Base-by-base conservation (phyloP, 2,329 filamentous ascomycete genomes). In the Fusarium sp. region DNA sequence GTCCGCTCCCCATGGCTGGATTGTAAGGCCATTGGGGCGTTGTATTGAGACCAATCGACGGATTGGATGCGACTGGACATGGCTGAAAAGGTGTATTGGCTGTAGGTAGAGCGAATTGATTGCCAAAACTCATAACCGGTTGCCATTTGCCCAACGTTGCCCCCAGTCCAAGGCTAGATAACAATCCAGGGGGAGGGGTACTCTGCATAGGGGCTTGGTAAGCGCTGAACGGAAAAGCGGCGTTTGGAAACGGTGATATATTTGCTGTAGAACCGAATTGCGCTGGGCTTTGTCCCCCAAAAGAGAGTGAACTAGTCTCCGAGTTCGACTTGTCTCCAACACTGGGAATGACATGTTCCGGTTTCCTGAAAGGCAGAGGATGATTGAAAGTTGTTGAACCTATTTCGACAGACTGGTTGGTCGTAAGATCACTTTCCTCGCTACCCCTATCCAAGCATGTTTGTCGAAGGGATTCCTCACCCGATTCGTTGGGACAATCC, bases 151-250 rank as follows among this genome's bases (percentile, higher is more conserved):
- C 53, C 25, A 37, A 41, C 18, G 34, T 20, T 30, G 53, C 13
- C 14, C 41, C 40, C n/a, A 58, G 30, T 9, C 48, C 59, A 56
- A 68, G n/a, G 11, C 57, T 41, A 48, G 67, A 40, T 16, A 65
- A 32, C n/a, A 55, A 25, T 25, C 34, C 59, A 60, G 67, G 30
- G 27, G 54, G 13, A 27, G 51, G 24, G 18, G 42, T 25, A 20
- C 34, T 61, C 20, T 52, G 34, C 41, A 42, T 32, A 24, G 64
- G 14, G 30, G 42, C 24, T 9, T 44, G 56, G 22, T 20, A 69
- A 46, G 45, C 16, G 25, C 27, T 44, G 24, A 53, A 27, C 4
- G 56, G 45, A 22, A 46, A 40, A 20, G 52, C 12, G 24, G 58
- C 37, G 12, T 44, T 27, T 12, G 56, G 6, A 20, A 53, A 47